Evolutionary conservation across 768 basidiomycete genomes (phyloP).

Genomic region (Glaciozyma antarctica): DNA sequence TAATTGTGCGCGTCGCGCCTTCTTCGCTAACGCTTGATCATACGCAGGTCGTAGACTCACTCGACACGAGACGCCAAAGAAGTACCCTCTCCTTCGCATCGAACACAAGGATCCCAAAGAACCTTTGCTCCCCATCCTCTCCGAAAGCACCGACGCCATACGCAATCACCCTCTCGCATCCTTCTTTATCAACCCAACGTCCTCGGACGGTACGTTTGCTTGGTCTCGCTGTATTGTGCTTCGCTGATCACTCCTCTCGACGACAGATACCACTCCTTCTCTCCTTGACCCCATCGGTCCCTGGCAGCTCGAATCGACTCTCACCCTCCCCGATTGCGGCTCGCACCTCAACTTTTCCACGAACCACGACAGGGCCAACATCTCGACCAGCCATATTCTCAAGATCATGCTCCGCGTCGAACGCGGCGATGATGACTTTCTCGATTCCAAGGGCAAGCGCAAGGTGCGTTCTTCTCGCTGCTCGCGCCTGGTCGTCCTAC

Average conservation of each 20-base stretch:
- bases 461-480: constrained; percentile 41
- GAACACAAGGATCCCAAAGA: constrained; percentile 51
- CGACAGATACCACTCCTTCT: constrained; percentile 38
- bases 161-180: constrained; percentile 56
- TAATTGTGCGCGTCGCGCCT: neutral
- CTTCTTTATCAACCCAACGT: constrained; percentile 40
- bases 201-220: constrained; percentile 49
- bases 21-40: neutral
- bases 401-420: constrained; percentile 77
- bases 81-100: constrained; percentile 56
- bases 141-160: constrained; percentile 55
- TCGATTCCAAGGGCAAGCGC: constrained; percentile 60
- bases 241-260: neutral
- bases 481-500: neutral
- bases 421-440: constrained; percentile 57
- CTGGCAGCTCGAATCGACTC: constrained; percentile 64
- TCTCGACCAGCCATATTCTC: constrained; percentile 62
- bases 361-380: constrained; percentile 63
- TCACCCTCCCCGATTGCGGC: constrained; percentile 56
- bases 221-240: neutral
- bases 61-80: constrained; percentile 57
- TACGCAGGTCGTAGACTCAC: constrained; percentile 48
- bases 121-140: constrained; percentile 68
- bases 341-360: constrained; percentile 62
- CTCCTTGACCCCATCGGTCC: constrained; percentile 54